Evolutionary conservation across 176 grass and related monocot genomes (phyloP), one percentile per base, ranked within the genome.

Genomic region (Oryza rufipogon): DNA sequence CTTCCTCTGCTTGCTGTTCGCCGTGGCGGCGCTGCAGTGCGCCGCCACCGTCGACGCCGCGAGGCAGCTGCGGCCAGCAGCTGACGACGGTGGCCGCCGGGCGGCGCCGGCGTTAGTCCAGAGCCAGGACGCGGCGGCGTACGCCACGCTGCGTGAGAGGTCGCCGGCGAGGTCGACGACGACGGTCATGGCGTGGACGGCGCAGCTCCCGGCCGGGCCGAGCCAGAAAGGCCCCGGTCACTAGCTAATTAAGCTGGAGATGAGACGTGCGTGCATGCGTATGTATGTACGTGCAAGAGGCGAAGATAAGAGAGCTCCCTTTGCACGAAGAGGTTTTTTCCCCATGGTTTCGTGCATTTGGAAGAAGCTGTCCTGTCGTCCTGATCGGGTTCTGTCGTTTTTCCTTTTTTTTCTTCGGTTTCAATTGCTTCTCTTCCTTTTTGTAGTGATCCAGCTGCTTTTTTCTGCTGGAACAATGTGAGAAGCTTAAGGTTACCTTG

Each of bases 151-250:
- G 42, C 83, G 19, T 32, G 16, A 71, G 19, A 70, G 72, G 32
- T 19, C 52, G 52, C 16, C 71, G 16, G 64, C 79, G 52, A 13
- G 45, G 34, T 17, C 73, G 76, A 30, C 73, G 76, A 30, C 73
- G n/a, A 79, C 74, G 78, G 83, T 75, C 44, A 77, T 76, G 72
- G 66, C 83, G 54, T 89, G 88, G 88, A 89, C 72, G 42, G 77
- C 84, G 78, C 83, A 89, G 83, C 88, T 89, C 1, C 83, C 83
- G 9, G 20, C 78, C 32, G 88, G 88, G 26, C 88, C 88, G 2
- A 89, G 88, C 66, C 17, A 72, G 17, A 89, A 4, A 60, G 88
- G 88, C 58, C 88, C 83, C 14, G 88, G 88, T 19, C 88, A 89
- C 54, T 81, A 89, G 88, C 66, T 45, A 51, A 11, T 36, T 36